Evolutionary conservation across 352 stramenopile genomes (phyloP).

Genomic region (Phytophthora constricta): DNA sequence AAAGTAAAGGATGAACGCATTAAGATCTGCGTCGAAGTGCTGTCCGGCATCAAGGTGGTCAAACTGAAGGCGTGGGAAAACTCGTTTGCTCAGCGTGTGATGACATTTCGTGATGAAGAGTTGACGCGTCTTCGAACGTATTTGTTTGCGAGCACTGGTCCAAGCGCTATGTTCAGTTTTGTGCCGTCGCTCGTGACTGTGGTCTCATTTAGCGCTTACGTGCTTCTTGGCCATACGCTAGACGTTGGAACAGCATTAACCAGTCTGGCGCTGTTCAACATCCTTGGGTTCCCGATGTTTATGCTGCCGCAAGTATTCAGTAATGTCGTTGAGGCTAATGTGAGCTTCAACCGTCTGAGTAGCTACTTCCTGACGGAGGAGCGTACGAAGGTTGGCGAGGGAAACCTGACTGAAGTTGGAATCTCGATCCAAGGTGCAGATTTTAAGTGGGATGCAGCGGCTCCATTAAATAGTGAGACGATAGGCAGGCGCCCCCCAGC

Average conservation of each 20-base stretch:
- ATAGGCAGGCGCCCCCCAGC: constrained; percentile 48
- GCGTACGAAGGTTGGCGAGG: constrained; percentile 70
- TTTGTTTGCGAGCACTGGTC: constrained; percentile 87
- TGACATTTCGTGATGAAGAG: constrained; percentile 74
- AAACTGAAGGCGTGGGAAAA: constrained; percentile 66
- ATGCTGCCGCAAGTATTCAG: constrained; percentile 38
- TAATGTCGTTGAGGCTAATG: constrained; percentile 49
- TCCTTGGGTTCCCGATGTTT: constrained; percentile 52
- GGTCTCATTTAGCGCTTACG: constrained; percentile 58
- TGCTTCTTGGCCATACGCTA: constrained; percentile 64
- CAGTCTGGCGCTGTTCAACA: constrained; percentile 69
- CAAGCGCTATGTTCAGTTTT: constrained; percentile 74
- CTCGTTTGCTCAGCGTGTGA: constrained; percentile 61
- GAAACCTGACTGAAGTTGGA: constrained; percentile 77
- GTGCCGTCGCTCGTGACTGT: constrained; percentile 59
- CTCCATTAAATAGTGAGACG: constrained; percentile 21
- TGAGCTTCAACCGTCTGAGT: constrained; percentile 56
- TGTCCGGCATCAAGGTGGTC: constrained; percentile 63
- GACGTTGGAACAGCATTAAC: constrained; percentile 60
- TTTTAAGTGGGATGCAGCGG: constrained; percentile 74
- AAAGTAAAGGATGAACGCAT: constrained; percentile 94
- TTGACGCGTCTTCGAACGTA: constrained; percentile 79
- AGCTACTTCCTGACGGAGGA: constrained; percentile 79
- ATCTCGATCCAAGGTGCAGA: constrained; percentile 59
- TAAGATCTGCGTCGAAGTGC: constrained; percentile 88